Evolutionary conservation across 129 eudicot species (phyloP), one percentile per base, ranked within the genome.

Genomic region (Arctium minus): DNA sequence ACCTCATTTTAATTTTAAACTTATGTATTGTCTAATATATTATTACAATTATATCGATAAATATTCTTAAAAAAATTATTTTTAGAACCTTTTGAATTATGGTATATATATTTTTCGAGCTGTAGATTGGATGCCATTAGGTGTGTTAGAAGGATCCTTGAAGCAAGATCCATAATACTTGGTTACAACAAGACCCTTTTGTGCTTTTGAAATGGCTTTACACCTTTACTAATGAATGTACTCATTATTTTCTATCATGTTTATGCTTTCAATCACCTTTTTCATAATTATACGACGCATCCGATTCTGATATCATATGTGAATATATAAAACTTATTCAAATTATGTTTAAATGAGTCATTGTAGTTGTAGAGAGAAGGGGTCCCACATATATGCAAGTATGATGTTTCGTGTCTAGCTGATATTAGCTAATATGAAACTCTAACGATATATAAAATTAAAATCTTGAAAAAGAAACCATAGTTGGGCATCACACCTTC

Each of bases 221-320:
- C 87, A 84, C 83, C 87, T 79, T 84, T 84, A 84, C 87, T 84
- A 53, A 84, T 79, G 87, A 84, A 84, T 84, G 77, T 74, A 79
- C 84, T 79, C 76, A 84, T 79, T 79, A 39, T 46, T 27, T 78
- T 65, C 75, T 39, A 84, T 84, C 75, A 74, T 79, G 56, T 72
- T 67, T 84, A 84, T 79, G 84, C 87, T 67, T 79, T 69, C 87
- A 73, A 70, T 79, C 65, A 79, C 84, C 18, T 84, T 79, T 53
- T 65, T 65, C 12, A 65, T 65, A 65, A 65, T 22, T 65, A 65
- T 65, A 56, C 65, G 17, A 56, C 18, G 2, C 12, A 7, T 8
- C 27, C 27, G 5, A 15, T 56, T 15, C 65, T 56, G 1, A 56
- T 56, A 12, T 50, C 64, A 48, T 48, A 13, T 11, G 17, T 48